Evolutionary conservation across 2,329 filamentous ascomycete genomes (phyloP).

Genomic region (Camillea tinctor): DNA sequence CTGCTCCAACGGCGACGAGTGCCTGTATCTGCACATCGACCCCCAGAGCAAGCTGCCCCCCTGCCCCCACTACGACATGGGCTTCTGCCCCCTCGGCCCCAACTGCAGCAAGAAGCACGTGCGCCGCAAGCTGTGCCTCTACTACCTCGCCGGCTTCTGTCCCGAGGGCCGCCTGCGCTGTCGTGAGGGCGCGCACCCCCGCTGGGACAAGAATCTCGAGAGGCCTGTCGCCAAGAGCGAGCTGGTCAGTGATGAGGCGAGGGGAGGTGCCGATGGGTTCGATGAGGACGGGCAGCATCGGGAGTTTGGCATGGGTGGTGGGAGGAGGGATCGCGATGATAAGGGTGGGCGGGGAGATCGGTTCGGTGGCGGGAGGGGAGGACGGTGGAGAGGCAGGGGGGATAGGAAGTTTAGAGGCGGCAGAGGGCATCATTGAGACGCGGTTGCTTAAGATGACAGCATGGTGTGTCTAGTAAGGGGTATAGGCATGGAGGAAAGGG

Average conservation of each 20-base stretch:
- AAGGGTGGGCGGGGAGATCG: slow-evolving; percentile 34
- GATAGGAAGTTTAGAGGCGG: slow-evolving; percentile 37
- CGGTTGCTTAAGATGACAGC: not conserved
- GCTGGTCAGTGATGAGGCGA: slow-evolving; percentile 52
- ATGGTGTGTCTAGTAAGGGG: not conserved
- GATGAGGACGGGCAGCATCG: slow-evolving; percentile 38
- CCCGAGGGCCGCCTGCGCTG: slow-evolving; percentile 71
- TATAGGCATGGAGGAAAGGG: not conserved
- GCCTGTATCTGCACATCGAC: slow-evolving; percentile 87
- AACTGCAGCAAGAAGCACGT: slow-evolving; percentile 87
- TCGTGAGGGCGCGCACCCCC: slow-evolving; percentile 77
- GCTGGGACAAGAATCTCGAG: slow-evolving; percentile 75
- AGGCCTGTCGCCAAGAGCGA: slow-evolving; percentile 70
- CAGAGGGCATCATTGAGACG: slow-evolving; percentile 26
- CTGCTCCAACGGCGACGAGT: slow-evolving; percentile 96
- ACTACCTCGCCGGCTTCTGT: slow-evolving; percentile 92
- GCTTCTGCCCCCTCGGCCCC: slow-evolving; percentile 90
- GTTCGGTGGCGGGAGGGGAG: slow-evolving; percentile 34
- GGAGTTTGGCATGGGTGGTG: slow-evolving; percentile 19
- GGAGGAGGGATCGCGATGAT: slow-evolving; percentile 30
- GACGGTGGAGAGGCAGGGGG: slow-evolving; percentile 30
- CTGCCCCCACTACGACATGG: slow-evolving; percentile 89
- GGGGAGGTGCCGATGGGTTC: slow-evolving; percentile 43
- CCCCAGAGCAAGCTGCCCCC: slow-evolving; percentile 75
- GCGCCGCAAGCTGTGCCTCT: slow-evolving; percentile 74